These are phyloP conservation scores for Lecanicillium sp. DNA, from an alignment of 2,329 filamentous ascomycete genomes.

Conservation along the genomic window DNA sequence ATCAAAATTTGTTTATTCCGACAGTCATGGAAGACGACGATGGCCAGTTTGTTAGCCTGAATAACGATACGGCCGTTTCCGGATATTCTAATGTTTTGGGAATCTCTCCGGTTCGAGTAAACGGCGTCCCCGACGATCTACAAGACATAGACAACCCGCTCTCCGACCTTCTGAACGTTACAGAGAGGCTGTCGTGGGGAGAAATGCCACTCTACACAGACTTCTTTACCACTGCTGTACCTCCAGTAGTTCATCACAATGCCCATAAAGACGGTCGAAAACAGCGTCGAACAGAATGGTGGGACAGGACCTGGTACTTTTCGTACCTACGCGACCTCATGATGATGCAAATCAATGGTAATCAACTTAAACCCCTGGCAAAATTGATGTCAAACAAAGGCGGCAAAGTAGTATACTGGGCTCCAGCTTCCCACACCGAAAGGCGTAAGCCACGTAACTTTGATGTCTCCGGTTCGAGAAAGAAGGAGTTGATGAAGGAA, in stretches of 20 bases:
- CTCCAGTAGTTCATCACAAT: slow-evolving; percentile 17
- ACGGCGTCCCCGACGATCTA: slow-evolving; percentile 13
- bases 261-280: slow-evolving; percentile 14
- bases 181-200: slow-evolving; percentile 11
- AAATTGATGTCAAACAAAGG: no score
- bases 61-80: slow-evolving; percentile 12
- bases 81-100: slow-evolving; percentile 10
- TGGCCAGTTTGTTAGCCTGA: slow-evolving; percentile 14
- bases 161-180: slow-evolving; percentile 3
- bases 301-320: slow-evolving; percentile 17
- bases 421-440: no score
- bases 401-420: no score
- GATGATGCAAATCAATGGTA: slow-evolving; percentile 2
- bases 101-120: slow-evolving; percentile 12
- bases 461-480: neutral
- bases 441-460: no score
- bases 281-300: slow-evolving; percentile 14
- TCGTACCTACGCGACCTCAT: slow-evolving; percentile 13
- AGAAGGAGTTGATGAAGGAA: neutral
- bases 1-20: slow-evolving; percentile 14
- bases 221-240: slow-evolving; percentile 15
- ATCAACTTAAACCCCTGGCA: no score
- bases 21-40: slow-evolving; percentile 16
- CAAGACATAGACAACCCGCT: no score
- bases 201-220: slow-evolving; percentile 15